Evolutionary conservation across 2,329 filamentous ascomycete species (phyloP).

Genomic region (Colletotrichum sp.): DNA sequence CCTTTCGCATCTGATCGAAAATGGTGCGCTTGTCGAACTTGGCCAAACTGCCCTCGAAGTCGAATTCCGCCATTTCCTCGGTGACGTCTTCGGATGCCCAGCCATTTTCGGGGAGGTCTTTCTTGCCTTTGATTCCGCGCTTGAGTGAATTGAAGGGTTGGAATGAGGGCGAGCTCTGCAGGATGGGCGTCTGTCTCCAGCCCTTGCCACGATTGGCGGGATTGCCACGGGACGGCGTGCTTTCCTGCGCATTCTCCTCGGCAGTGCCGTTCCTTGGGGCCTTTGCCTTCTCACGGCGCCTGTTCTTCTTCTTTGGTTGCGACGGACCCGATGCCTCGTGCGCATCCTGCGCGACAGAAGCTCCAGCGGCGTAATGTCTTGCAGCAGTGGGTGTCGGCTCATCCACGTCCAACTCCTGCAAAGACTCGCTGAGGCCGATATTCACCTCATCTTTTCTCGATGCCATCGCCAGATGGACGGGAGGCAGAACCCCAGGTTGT

Average conservation of each 20-base stretch:
- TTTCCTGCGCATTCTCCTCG: constrained; percentile 21
- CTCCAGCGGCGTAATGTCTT: constrained; percentile 14
- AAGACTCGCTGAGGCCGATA: constrained; percentile 20
- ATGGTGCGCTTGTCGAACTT: constrained; percentile 94
- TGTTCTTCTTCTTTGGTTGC: constrained; percentile 28
- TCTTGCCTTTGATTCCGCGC: constrained; percentile 53
- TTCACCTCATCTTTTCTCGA: neutral
- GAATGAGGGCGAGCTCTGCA: constrained; percentile 66
- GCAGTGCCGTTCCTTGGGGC: constrained; percentile 27
- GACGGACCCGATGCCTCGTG: constrained; percentile 23
- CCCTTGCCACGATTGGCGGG: constrained; percentile 49
- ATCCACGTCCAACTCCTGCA: constrained; percentile 28
- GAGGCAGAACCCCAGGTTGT: constrained; percentile 24
- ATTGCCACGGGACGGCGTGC: constrained; percentile 14
- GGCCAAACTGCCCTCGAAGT: constrained; percentile 86
- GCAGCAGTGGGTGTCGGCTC: constrained; percentile 23
- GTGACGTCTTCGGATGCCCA: constrained; percentile 98
- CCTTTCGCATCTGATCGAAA: constrained; percentile 89
- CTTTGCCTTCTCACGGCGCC: constrained; percentile 34
- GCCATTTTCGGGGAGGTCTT: constrained; percentile 66
- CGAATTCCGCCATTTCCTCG: constrained; percentile 93
- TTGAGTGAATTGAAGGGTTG: constrained; percentile 68
- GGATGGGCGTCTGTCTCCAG: constrained; percentile 65
- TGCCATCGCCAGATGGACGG: constrained; percentile 4
- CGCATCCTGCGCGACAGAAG: neutral